Evolutionary conservation across 108 stramenopile genomes (phyloP).

Genomic region (Seminavis robusta): DNA sequence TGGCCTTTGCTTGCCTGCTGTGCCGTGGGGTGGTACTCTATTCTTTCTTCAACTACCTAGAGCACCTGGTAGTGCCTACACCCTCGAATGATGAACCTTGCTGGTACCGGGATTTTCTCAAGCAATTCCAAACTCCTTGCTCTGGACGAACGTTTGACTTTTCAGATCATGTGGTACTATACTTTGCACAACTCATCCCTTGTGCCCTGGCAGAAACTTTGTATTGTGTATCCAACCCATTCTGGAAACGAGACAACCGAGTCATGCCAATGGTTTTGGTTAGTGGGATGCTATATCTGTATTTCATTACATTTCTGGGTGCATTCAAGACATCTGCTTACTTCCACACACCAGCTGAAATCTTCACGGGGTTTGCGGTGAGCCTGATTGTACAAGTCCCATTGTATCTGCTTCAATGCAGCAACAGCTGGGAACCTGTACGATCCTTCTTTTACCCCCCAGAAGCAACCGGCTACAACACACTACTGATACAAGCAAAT

Average conservation of each 20-base stretch:
- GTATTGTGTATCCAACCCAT: conserved; percentile 46
- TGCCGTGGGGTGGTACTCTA: conserved; percentile 70
- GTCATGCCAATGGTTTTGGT: conserved; percentile 27
- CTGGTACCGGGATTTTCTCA: conserved; percentile 60
- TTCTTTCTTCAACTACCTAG: conserved; percentile 51
- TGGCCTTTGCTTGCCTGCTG: too few relatives aligned
- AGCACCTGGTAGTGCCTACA: conserved; percentile 37
- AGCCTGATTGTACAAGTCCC: conserved; percentile 69
- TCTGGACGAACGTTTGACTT: conserved; percentile 72
- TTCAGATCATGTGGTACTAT: conserved; percentile 85
- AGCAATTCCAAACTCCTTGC: conserved; percentile 38
- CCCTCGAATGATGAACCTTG: conserved; percentile 42
- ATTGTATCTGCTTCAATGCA: conserved; percentile 39
- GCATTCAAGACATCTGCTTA: conserved; percentile 67
- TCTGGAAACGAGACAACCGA: conserved; percentile 22
- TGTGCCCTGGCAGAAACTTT: conserved; percentile 60
- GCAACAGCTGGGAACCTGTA: neutral
- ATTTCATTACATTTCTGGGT: conserved; percentile 57
- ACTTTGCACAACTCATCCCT: conserved; percentile 73
- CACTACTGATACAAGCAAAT: too few relatives aligned
- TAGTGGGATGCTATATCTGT: conserved; percentile 51
- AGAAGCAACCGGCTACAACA: too few relatives aligned
- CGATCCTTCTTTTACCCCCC: conserved; percentile 3
- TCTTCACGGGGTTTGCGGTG: conserved; percentile 61
- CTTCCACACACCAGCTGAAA: conserved; percentile 68